These are phyloP conservation scores for Botryobasidium botryosum DNA, from an alignment of 768 basidiomycete genomes.

Conservation along the genomic window DNA sequence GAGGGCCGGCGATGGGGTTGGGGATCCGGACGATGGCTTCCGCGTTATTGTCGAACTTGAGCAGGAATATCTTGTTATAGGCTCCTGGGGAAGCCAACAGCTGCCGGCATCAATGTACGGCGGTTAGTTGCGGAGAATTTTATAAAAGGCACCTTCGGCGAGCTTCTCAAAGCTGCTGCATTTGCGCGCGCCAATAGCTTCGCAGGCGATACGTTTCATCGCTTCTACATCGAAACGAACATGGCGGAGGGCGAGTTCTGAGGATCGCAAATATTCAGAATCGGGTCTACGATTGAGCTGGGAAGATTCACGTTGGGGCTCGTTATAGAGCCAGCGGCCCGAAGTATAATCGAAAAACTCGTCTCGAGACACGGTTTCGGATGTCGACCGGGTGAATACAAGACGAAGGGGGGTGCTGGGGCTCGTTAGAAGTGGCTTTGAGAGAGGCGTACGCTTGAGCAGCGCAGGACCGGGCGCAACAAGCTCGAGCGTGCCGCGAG, in stretches of 20 bases:
- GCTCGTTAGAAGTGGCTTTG: too few species aligned
- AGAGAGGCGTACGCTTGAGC: too few species aligned
- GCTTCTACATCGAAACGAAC: not conserved
- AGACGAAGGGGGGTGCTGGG: too few species aligned
- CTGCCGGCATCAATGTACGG: not conserved
- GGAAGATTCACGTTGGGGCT: not conserved
- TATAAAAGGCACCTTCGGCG: not conserved
- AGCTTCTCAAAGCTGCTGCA: not conserved
- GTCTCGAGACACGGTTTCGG: too few species aligned
- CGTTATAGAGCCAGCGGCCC: not conserved
- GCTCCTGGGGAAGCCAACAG: slow-evolving; percentile 18
- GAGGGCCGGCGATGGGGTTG: slow-evolving; percentile 22
- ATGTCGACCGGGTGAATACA: too few species aligned
- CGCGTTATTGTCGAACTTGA: slow-evolving; percentile 23
- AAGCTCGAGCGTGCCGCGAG: too few species aligned
- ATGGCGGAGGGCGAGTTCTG: not conserved
- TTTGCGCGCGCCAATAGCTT: not conserved
- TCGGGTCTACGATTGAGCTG: too few species aligned
- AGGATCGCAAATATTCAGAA: too few species aligned
- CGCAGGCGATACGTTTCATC: not conserved
- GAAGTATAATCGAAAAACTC: slow-evolving; percentile 1
- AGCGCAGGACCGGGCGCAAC: too few species aligned
- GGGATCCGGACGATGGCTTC: slow-evolving; percentile 29
- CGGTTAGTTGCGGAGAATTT: not conserved
- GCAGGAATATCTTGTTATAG: slow-evolving; percentile 26